Evolutionary conservation across 768 basidiomycete genomes (phyloP).

Genomic region (Calocybe gangraenosa): DNA sequence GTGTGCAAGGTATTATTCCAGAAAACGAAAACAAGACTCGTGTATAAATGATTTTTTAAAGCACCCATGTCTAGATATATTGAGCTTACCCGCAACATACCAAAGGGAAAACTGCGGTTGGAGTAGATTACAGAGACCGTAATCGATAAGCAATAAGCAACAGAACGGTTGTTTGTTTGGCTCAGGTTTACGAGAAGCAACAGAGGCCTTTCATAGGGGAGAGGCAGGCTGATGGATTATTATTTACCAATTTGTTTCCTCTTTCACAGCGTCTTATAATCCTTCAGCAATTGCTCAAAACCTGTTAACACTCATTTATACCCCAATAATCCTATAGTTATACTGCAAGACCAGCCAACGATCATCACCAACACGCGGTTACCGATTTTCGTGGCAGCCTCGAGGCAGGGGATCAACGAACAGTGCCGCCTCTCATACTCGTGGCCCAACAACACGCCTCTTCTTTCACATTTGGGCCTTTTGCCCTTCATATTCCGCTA

Average conservation of each 20-base stretch:
- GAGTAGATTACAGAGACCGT: no score
- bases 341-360: conserved; percentile 8
- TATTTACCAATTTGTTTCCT: not conserved
- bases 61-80: no score
- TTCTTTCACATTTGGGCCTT: conserved; percentile 13
- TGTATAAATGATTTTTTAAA: no score
- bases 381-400: conserved; percentile 18
- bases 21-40: no score
- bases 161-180: conserved; percentile 19
- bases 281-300: conserved; percentile 7
- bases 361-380: conserved; percentile 16
- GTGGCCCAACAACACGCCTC: conserved; percentile 18
- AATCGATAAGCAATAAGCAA: no score
- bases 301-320: conserved; percentile 18
- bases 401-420: conserved; percentile 20
- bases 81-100: no score
- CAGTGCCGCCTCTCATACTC: conserved; percentile 12
- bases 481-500: conserved; percentile 8
- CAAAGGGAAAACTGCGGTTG: no score
- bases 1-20: no score
- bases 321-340: conserved; percentile 11
- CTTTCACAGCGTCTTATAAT: conserved; percentile 3
- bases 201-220: not conserved
- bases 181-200: not conserved
- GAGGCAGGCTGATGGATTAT: conserved; percentile 10